Evolutionary conservation across 2,329 filamentous ascomycete species (phyloP).

Genomic region (Escovopsis sp.): DNA sequence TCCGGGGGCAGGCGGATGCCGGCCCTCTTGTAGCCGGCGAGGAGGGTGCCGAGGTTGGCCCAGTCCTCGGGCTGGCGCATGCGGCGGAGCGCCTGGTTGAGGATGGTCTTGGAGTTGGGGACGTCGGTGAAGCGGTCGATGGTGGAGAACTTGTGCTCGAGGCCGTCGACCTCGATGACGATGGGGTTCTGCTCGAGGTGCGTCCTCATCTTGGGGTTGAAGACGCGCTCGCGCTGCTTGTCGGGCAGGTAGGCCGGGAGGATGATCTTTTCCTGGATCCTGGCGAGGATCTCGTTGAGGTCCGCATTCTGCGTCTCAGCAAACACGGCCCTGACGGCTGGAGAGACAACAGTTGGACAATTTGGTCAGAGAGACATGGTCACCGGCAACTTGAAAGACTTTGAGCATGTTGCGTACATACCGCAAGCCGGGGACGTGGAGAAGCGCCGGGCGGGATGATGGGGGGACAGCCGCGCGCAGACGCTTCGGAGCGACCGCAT

Average conservation of each 20-base stretch:
- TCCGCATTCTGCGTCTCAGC: constrained; percentile 34
- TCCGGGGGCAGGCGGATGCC: constrained; percentile 20
- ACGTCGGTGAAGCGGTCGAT: constrained; percentile 27
- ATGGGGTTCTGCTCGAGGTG: constrained; percentile 40
- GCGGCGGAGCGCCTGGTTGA: constrained; percentile 23
- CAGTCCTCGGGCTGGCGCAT: constrained; percentile 38
- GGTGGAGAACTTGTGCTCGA: constrained; percentile 36
- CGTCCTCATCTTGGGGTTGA: constrained; percentile 29
- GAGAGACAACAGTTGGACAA: background rate
- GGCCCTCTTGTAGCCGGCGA: constrained; percentile 34
- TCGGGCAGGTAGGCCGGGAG: constrained; percentile 43
- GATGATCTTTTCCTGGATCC: constrained; percentile 44
- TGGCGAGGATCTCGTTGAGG: constrained; percentile 36
- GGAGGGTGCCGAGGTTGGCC: constrained; percentile 34
- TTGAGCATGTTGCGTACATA: too few species aligned
- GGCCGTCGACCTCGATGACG: constrained; percentile 42
- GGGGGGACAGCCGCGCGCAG: background rate
- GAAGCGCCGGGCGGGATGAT: too few species aligned
- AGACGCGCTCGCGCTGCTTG: constrained; percentile 39
- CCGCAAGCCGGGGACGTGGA: too few species aligned
- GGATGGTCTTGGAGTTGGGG: constrained; percentile 25
- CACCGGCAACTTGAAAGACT: too few species aligned
- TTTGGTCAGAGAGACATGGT: too few species aligned
- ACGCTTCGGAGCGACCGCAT: too few species aligned
- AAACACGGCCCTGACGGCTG: constrained; percentile 29